A percentile compares a stretch with the other conserved stretches of the same genome.
These are phyloP conservation scores for Phtheirospermum japonicum DNA, from an alignment of 257 asterid species.

Conservation along the genomic window DNA sequence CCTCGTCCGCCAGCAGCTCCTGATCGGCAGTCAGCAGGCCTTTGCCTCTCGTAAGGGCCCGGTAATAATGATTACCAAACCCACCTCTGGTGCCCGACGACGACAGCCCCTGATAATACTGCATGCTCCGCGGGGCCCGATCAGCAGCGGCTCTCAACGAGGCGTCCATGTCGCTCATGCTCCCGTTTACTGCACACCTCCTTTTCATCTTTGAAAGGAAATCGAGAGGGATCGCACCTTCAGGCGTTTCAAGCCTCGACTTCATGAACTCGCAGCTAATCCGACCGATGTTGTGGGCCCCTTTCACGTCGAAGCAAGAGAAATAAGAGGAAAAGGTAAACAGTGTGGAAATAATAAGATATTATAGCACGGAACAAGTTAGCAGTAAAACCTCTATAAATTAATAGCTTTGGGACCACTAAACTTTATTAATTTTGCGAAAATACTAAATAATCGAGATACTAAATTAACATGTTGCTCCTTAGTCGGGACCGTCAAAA, in stretches of 20 bases:
- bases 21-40: constrained; percentile 39
- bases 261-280: not conserved
- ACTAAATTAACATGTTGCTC: no score
- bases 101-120: constrained; percentile 21
- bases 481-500: no score
- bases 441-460: no score
- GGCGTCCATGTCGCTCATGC: not conserved
- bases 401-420: no score
- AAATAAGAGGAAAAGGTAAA: not conserved
- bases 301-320: not conserved
- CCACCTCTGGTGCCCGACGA: constrained; percentile 7
- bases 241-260: not conserved
- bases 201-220: constrained; percentile 6
- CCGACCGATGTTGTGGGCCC: constrained; percentile 13
- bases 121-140: not conserved
- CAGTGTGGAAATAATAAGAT: no score
- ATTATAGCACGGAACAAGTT: no score
- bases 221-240: constrained; percentile 1
- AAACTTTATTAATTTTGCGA: no score
- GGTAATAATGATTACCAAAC: constrained; percentile 33
- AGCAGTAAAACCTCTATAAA: no score
- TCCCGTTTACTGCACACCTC: not conserved
- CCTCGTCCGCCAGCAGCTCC: constrained; percentile 33
- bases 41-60: constrained; percentile 26
- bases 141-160: not conserved